Percentiles rank a stretch among this genome's conserved stretches.
These are phyloP conservation scores for Epichloe festucae DNA, from an alignment of 2,329 filamentous ascomycete species.

Conservation along the genomic window DNA sequence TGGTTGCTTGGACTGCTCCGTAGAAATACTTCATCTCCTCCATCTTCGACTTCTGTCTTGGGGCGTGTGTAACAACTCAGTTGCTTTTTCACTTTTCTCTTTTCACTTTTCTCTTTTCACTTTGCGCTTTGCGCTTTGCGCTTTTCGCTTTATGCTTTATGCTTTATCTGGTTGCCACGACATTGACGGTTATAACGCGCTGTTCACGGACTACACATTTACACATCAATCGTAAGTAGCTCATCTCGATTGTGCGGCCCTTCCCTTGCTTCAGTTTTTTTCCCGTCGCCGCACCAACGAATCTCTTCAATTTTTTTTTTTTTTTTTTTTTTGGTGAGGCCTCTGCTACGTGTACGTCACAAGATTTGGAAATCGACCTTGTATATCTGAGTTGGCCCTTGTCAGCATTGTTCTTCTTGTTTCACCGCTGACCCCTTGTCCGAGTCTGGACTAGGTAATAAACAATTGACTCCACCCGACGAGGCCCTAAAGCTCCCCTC, in stretches of 20 bases:
- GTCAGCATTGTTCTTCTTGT: not conserved
- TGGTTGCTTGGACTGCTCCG: not conserved
- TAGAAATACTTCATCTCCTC: not conserved
- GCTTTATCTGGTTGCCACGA: not conserved
- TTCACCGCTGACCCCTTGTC: constrained; percentile 1
- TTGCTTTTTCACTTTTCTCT: no score
- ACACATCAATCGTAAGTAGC: not conserved
- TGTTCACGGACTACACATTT: no score
- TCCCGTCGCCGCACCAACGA: no score
- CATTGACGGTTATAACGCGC: not conserved
- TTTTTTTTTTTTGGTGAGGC: no score
- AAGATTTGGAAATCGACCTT: no score
- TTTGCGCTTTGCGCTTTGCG: not conserved
- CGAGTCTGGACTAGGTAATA: not conserved
- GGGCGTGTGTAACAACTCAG: no score
- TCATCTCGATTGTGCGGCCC: not conserved
- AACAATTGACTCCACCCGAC: constrained; percentile 1
- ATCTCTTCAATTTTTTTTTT: no score
- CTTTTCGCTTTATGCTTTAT: not conserved
- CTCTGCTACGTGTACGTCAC: no score
- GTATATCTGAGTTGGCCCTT: no score
- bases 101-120: no score
- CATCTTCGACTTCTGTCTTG: not conserved
- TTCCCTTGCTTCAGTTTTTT: not conserved
- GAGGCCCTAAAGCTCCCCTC: not conserved